These are phyloP conservation scores for Limnomonas spitsbergensis DNA, from an alignment of 139 green algal genomes.

Conservation along the genomic window DNA sequence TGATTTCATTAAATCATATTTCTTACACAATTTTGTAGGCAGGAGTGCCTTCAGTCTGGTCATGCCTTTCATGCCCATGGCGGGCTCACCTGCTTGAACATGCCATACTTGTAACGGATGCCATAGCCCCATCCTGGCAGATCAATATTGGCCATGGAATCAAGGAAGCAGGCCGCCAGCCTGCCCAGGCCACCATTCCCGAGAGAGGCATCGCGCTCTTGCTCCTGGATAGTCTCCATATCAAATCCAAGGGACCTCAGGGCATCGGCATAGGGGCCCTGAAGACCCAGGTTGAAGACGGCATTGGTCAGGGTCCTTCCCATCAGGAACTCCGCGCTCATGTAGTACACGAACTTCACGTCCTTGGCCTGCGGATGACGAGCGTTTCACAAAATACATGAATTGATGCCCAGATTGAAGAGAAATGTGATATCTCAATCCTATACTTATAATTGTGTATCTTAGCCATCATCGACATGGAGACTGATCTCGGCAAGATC, in stretches of 20 bases:
- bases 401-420: background rate
- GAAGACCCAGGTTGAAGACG: slow-evolving; percentile 87
- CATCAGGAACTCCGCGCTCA: slow-evolving; percentile 95
- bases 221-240: slow-evolving; percentile 68
- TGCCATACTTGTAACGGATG: slow-evolving; percentile 98
- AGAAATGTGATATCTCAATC: background rate
- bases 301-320: slow-evolving; percentile 92
- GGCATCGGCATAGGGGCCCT: slow-evolving; percentile 77
- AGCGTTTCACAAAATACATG: background rate
- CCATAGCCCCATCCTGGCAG: slow-evolving; percentile 98
- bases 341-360: slow-evolving; percentile 96
- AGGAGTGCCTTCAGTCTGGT: no score
- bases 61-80: background rate
- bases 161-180: slow-evolving; percentile 96
- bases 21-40: no score
- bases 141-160: slow-evolving; percentile 96
- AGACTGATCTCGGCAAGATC: no score
- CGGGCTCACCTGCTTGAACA: slow-evolving; percentile 86
- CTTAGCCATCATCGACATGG: background rate
- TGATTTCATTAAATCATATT: no score
- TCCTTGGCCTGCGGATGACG: slow-evolving; percentile 42
- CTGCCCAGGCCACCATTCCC: slow-evolving; percentile 97
- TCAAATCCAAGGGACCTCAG: slow-evolving; percentile 81
- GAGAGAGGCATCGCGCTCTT: slow-evolving; percentile 77
- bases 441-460: background rate